Base-by-base conservation (phyloP, 2,329 filamentous ascomycete genomes). In the Shiraia sp. region DNA sequence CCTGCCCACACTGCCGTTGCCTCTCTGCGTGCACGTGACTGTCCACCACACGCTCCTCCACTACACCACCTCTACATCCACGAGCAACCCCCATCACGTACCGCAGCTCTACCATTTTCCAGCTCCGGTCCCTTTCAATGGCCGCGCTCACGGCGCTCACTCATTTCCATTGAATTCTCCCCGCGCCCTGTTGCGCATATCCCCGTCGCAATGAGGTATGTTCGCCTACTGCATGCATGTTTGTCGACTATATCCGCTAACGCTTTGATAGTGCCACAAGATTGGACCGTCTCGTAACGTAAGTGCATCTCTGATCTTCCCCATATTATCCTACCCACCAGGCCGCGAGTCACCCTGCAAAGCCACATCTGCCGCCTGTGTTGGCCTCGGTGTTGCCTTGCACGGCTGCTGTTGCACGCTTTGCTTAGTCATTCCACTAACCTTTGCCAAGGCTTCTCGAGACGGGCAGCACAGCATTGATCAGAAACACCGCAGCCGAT, bases 401-500 rank as follows among this genome's bases (percentile, higher is more conserved):
- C n/a, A 32, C 3, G 9, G 9, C 15, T 32, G 30, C 7, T n/a
- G n/a, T n/a, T n/a, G n/a, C n/a, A n/a, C n/a, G n/a, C n/a, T n/a
- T n/a, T n/a, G n/a, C n/a, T n/a, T n/a, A n/a, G n/a, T n/a, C n/a
- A n/a, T n/a, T n/a, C n/a, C n/a, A n/a, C n/a, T n/a, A n/a, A n/a
- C n/a, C n/a, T n/a, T 32, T 41, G 51, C 57, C 61, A 70, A 96
- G 91, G 53, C 83, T 99, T 68, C 85, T 99, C 60, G 93, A 99
- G 79, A 97, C 93, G 43, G 93, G 93, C 59, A 97, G 92, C 74
- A 99, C 93, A 47, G 86, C 87, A 66, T 79, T 99, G 55, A 97
- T 99, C 66, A 86, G 95, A 57, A 95, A 96, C 66, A 99, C 93
- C 50, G 95, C 93, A 49, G 93, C 95, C 49, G 90, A 95, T 65